Percentiles rank a stretch among this genome's conserved stretches.
phyloP scores from a whole-genome alignment of 306 rosid genomes.

The Trichosanthes cucumerina region DNA sequence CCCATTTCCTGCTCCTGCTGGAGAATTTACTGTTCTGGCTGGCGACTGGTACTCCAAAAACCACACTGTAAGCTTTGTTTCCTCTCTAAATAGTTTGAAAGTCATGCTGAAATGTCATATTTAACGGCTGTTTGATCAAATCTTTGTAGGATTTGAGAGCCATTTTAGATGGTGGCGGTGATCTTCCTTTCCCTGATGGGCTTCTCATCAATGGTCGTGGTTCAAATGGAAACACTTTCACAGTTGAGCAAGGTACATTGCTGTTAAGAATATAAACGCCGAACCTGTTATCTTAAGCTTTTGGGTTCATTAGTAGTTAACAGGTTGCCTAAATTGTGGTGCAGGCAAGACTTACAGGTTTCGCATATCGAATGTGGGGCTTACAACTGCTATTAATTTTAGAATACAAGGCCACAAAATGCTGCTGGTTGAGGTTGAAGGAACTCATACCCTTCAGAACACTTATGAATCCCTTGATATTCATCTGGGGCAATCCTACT shows the following conservation, averaged over 20 bases:
- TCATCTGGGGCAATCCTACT: constrained; percentile 72
- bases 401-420: constrained; percentile 83
- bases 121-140: neutral
- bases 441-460: constrained; percentile 71
- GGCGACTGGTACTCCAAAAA: constrained; percentile 79
- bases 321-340: neutral
- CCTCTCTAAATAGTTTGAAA: neutral
- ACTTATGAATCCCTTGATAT: constrained; percentile 67
- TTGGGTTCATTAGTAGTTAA: neutral
- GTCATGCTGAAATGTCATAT: neutral
- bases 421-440: constrained; percentile 80
- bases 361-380: constrained; percentile 75
- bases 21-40: constrained; percentile 61
- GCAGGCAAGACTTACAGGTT: constrained; percentile 78
- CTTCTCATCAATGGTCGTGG: constrained; percentile 73
- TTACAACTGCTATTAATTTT: constrained; percentile 59
- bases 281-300: neutral
- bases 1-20: constrained; percentile 70
- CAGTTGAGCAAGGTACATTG: constrained; percentile 64
- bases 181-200: constrained; percentile 82
- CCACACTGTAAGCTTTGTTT: constrained; percentile 52
- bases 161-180: constrained; percentile 61
- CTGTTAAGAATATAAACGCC: neutral
- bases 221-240: constrained; percentile 38
- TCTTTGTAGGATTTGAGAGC: constrained; percentile 59